Base-by-base conservation (phyloP, 345 rosid genomes). In the Ailanthus altissimus region DNA sequence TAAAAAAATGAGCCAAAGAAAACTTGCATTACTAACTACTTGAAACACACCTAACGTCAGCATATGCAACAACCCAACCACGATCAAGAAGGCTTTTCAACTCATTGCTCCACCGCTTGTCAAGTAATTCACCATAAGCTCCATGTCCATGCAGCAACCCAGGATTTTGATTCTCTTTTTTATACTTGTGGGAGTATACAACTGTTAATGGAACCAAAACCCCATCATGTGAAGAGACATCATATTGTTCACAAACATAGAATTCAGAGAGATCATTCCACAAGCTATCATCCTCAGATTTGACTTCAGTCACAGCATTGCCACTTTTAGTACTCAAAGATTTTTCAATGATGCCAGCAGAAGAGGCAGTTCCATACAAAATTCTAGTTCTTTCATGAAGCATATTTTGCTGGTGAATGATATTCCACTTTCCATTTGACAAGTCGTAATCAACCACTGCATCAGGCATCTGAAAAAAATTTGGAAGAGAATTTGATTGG, bases 61-160 rank as follows among this genome's bases (percentile, higher is more conserved):
- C 98, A 91, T 87, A 96, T 67, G 97, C 97, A 85, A 96, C 78
- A 75, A 90, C 83, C 98, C 99, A 93, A 78, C 99, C 97, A 76
- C 98, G 97, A 84, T 93, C 99, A 72, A 96, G 98, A 63, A 96
- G 95, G 87, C 98, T 93, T 83, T 96, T 96, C 78, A 93, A 82
- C 85, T 96, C 99, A 81, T 88, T 86, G 75, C 83, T 88, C 98
- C 98, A 96, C 71, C 97, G 83, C 82, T 96, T 96, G 82, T 92
- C 97, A 18, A 92, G 95, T 63, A 88, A 61, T 85, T 96, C 98
- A 66, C 98, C 98, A 74, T 89, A 93, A 82, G 99, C 97, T 85
- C 99, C 97, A 81, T 96, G 97, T 28, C 93, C 98, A 70, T 89
- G 95, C 83, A 96, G 93, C 72, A 96, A 83, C 46, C 97, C 97